Base-by-base conservation (phyloP, 331 rosid genomes). In the Pyrus hybrid region DNA sequence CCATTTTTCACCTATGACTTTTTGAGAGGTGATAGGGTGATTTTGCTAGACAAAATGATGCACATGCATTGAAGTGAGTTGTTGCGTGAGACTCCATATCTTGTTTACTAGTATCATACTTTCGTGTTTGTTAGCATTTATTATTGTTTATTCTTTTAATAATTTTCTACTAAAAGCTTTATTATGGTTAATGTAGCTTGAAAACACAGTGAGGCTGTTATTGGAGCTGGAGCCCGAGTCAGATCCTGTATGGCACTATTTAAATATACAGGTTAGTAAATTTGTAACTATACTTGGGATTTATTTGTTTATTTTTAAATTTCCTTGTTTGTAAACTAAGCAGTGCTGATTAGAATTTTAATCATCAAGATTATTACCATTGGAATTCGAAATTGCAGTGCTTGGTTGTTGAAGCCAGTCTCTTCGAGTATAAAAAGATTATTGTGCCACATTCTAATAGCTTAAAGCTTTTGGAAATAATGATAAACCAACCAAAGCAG, bases 171-270 rank as follows among this genome's bases (percentile, higher is more conserved):
- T 41, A 77, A 65, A 80, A 43, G 54, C 33, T 13, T 47, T 70
- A 43, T 71, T 78, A 65, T 80, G 78, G 75, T 83, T 72, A 60
- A 70, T 83, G 81, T 82, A 94, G 99, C 96, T 94, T 79, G 99
- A 94, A 87, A 90, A 92, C 85, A 89, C 93, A 68, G 97, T 92
- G 75, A 88, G 99, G 86, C 82, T 92, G 78, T 80, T 92, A 83
- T 61, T 94, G 92, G 99, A 94, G 87, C 87, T 94, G 90, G 99
- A 94, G 62, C 91, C 93, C 0, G 97, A 92, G 77, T 94, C 96
- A 29, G 99, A 94, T 85, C 99, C 97, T 71, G 96, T 94, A 25
- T 94, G 99, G 97, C 97, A 92, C 85, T 90, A 92, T 84, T 83
- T 94, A 80, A 94, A 80, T 79, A 90, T 94, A 41, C 99, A 94